Conservation (phyloP, 1,284 basidiomycete species). For the Ustilago curta region DNA sequence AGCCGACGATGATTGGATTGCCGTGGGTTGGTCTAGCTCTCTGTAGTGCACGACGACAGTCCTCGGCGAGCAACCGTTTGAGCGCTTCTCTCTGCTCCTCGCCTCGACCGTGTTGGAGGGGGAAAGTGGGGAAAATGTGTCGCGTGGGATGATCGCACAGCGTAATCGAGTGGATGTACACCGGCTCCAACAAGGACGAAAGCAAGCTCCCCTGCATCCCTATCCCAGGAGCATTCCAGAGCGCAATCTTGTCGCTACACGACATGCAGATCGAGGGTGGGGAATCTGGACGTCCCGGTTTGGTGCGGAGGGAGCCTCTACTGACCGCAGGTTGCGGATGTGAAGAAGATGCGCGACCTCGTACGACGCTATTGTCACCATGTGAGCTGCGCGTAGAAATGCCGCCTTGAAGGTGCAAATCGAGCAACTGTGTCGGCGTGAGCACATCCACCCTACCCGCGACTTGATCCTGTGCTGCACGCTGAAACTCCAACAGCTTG, state of each 20-base stretch:
- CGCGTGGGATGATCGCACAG: constrained; percentile 32
- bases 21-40: background rate
- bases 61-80: constrained; percentile 9
- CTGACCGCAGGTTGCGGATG: background rate
- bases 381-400: background rate
- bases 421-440: constrained; percentile 18
- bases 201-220: constrained; percentile 58
- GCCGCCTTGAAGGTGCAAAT: background rate
- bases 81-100: constrained; percentile 14
- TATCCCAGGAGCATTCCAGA: constrained; percentile 40
- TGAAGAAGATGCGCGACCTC: constrained; percentile 28
- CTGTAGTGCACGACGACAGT: constrained; percentile 21
- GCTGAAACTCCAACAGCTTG: constrained; percentile 38
- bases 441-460: background rate
- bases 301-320: constrained; percentile 40
- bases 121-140: constrained; percentile 35
- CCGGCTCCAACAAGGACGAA: constrained; percentile 34
- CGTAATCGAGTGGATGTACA: constrained; percentile 36
- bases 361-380: background rate
- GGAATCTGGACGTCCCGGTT: constrained; percentile 58
- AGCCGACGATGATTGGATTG: constrained; percentile 6
- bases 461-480: constrained; percentile 34
- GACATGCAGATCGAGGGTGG: constrained; percentile 52
- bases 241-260: constrained; percentile 58
- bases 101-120: background rate